Evolutionary conservation across 1,139 yeast species (phyloP), one percentile per base, ranked within the genome.

Genomic region (Lodderomyces parapsilosis): DNA sequence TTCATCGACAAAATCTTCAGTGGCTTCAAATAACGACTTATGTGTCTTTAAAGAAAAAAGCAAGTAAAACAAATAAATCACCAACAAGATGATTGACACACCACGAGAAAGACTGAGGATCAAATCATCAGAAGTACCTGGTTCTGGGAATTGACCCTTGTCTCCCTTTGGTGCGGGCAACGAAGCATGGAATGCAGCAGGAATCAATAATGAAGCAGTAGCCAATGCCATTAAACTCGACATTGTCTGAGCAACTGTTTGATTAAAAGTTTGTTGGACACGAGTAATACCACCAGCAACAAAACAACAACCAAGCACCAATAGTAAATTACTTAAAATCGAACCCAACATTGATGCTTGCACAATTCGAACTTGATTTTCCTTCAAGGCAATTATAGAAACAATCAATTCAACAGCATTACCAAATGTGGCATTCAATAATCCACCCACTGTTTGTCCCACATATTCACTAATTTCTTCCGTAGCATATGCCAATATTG

Each of bases 281-380:
- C 94, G 78, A 52, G 87, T 85, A 59, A 83, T 75, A 13, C 99
- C 99, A 44, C 99, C 99, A 40, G 90, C 93, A 25, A 93, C 68
- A 60, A 93, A 94, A 59, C 98, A 90, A 64, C 95, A 86, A n/a
- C 99, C 99, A 48, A 93, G 74, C 5, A 93, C 99, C 48, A 94
- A 75, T 49, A 93, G 71, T 56, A 90, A 68, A 64, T 93, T 93
- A 41, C 96, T 87, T 46, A 93, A 74, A 49, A 93, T 86, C 43
- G 96, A 86, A 27, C 99, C 99, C 48, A 93, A 76, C 98, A 93
- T 93, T 27, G 96, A 86, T 2, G 98, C 96, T 65, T 93, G 96
- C 35, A 94, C 99, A 57, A 93, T 91, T 52, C 96, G 78, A 42
- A 93, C 81, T 65, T 93, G 96, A 53, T 90, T 89, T 36, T 86